Evolutionary conservation across 345 rosid species (phyloP).

Genomic region (Gossypium mustelinum): DNA sequence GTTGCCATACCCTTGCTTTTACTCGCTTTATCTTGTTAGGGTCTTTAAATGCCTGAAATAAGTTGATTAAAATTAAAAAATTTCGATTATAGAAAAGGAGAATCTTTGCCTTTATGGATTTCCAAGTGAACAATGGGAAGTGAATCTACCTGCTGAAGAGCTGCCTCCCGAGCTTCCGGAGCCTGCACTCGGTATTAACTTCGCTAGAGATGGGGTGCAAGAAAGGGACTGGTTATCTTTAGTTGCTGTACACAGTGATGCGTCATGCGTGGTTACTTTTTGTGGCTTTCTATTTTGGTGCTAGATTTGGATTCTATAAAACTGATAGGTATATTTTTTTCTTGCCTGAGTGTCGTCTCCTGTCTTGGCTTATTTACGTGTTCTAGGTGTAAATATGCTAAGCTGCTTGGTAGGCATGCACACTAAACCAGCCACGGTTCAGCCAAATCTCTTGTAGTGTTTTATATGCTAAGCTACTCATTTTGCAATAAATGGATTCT

Average conservation of each 20-base stretch:
- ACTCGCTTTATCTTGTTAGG: not conserved
- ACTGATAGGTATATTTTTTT: constrained; percentile 64
- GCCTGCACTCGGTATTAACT: constrained; percentile 91
- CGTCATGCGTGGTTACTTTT: constrained; percentile 64
- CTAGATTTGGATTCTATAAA: constrained; percentile 86
- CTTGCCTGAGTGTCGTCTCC: not conserved
- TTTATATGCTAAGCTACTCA: not conserved
- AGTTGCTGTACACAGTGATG: constrained; percentile 75
- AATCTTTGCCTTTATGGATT: constrained; percentile 82
- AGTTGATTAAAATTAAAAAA: not conserved
- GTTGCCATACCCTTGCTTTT: not conserved
- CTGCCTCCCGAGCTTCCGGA: constrained; percentile 95
- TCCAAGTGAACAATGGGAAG: constrained; percentile 87
- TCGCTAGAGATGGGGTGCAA: constrained; percentile 89
- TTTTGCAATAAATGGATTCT: not conserved
- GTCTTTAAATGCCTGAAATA: constrained; percentile 2
- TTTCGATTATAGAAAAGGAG: constrained; percentile 61
- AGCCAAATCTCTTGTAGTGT: not conserved
- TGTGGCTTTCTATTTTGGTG: constrained; percentile 85
- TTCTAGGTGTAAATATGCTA: not conserved
- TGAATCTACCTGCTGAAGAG: constrained; percentile 88
- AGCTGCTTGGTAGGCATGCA: not conserved
- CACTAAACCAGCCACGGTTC: not conserved
- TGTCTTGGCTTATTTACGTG: not conserved
- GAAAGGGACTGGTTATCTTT: constrained; percentile 89